phyloP scores from a whole-genome alignment of 208 protist genomes.

The Wallacemonas sp. region DNA sequence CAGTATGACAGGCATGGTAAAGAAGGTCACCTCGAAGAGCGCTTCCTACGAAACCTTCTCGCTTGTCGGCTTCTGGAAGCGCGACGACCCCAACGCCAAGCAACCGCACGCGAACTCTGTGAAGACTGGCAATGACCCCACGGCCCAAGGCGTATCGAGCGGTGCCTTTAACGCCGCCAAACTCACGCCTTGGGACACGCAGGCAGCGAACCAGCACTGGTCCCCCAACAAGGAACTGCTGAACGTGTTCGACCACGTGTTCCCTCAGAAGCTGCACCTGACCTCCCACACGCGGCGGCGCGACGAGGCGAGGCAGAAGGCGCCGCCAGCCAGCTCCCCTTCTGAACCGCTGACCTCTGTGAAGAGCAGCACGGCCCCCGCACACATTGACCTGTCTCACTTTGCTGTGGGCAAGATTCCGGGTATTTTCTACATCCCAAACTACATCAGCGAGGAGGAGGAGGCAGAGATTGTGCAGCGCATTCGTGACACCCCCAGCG shows the following conservation, averaged over 20 bases:
- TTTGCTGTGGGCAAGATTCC: constrained; percentile 71
- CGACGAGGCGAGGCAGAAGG: constrained; percentile 5
- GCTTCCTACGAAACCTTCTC: constrained; percentile 76
- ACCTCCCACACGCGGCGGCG: constrained; percentile 49
- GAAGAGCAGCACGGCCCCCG: neutral
- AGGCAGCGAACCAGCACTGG: constrained; percentile 32
- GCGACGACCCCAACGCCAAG: constrained; percentile 30
- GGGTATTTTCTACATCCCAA: constrained; percentile 85
- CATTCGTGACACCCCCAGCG: constrained; percentile 57
- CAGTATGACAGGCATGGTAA: constrained; percentile 68
- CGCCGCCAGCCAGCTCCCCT: neutral
- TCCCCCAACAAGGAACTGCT: constrained; percentile 56
- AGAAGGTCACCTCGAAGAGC: constrained; percentile 49
- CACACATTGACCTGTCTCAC: constrained; percentile 58
- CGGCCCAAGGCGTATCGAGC: constrained; percentile 9
- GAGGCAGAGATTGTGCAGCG: constrained; percentile 62
- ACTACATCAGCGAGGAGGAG: constrained; percentile 83
- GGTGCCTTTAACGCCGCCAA: constrained; percentile 84
- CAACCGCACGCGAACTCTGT: no score
- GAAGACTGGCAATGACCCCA: no score
- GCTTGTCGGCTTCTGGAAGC: constrained; percentile 67
- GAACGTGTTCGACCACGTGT: constrained; percentile 63
- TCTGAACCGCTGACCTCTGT: neutral
- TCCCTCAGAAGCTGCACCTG: constrained; percentile 55
- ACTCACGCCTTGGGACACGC: constrained; percentile 62